A percentile compares a stretch with the other conserved stretches of the same genome.
Conservation (phyloP, 441 rosid genomes). For the Populus hybrid region DNA sequence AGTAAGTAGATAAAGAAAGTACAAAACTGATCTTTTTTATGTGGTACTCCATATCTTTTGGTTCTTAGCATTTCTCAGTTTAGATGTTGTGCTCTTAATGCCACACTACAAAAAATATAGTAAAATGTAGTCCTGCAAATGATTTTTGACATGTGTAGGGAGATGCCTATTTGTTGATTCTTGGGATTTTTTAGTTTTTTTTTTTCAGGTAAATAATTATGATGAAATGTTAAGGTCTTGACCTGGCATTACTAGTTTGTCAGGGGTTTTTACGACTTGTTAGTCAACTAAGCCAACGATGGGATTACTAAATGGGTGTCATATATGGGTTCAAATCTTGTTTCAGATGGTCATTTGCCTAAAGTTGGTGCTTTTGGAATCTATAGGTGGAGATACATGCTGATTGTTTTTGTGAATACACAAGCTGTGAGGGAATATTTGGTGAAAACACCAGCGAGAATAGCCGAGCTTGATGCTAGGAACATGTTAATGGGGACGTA, state of each 20-base stretch:
- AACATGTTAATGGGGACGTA: slow-evolving; percentile 18
- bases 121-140: background rate
- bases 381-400: background rate
- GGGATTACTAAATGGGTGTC: background rate
- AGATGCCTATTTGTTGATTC: background rate
- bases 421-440: slow-evolving; percentile 8
- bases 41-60: background rate
- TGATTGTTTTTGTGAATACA: background rate
- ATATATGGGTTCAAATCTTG: background rate
- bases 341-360: background rate
- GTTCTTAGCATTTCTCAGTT: background rate
- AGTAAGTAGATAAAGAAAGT: slow-evolving; percentile 34
- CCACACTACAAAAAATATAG: background rate
- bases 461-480: slow-evolving; percentile 2
- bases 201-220: background rate
- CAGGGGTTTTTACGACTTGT: background rate
- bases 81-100: background rate
- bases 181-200: background rate
- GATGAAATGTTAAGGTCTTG: background rate
- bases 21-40: background rate
- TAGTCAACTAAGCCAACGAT: background rate
- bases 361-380: slow-evolving; percentile 7
- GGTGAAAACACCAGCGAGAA: slow-evolving; percentile 8
- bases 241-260: background rate
- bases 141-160: background rate